Percentiles rank a stretch among this genome's conserved stretches.
These are phyloP conservation scores for Tricharina praecox DNA, from an alignment of 495 filamentous ascomycete genomes.

Conservation along the genomic window DNA sequence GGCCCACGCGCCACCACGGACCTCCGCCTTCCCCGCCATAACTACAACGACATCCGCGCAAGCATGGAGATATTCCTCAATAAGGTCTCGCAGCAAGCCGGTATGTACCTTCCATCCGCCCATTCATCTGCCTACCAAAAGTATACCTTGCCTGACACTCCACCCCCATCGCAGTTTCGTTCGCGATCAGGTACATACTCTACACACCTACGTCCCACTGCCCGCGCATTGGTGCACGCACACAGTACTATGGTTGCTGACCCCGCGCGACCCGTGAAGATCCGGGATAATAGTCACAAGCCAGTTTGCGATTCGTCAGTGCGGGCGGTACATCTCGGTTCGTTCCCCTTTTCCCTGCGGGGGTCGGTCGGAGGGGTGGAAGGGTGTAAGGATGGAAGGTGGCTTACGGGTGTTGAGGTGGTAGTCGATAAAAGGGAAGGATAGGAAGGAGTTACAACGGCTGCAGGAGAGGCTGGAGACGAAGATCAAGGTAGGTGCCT, in stretches of 20 bases:
- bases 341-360: slow-evolving; percentile 10
- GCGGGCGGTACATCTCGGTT: slow-evolving; percentile 63
- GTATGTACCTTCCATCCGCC: slow-evolving; percentile 6
- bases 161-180: too few species aligned
- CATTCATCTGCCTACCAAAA: not conserved
- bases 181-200: slow-evolving; percentile 17
- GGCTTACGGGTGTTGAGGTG: too few species aligned
- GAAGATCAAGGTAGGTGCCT: slow-evolving; percentile 56
- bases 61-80: slow-evolving; percentile 23
- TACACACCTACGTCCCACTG: not conserved
- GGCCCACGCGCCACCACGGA: too few species aligned
- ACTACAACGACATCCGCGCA: not conserved
- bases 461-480: slow-evolving; percentile 61
- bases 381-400: too few species aligned
- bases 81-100: slow-evolving; percentile 26
- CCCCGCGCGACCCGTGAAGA: slow-evolving; percentile 31
- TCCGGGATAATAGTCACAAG: slow-evolving; percentile 84
- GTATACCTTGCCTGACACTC: too few species aligned
- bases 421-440: slow-evolving; percentile 53
- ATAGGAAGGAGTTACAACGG: slow-evolving; percentile 48
- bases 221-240: not conserved
- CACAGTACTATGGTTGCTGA: not conserved
- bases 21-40: not conserved
- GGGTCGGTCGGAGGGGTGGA: too few species aligned
- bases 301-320: slow-evolving; percentile 67